Base-by-base conservation (phyloP, 2,329 filamentous ascomycete genomes). In the Magnaporthiopsis poae region DNA sequence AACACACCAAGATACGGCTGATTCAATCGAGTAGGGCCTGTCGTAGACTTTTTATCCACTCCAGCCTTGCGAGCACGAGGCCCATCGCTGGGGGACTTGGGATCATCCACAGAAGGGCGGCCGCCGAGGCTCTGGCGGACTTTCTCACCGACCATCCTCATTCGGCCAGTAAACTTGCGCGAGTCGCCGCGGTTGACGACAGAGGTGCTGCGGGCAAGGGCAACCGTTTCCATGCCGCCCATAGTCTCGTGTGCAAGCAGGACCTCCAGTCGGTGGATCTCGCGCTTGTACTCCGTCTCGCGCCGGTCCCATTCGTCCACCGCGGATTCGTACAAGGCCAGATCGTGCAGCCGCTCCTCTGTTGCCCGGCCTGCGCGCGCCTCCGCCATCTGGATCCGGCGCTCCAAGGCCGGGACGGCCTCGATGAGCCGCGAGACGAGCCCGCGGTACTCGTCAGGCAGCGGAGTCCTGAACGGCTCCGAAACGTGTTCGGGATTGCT, bases 171-270 rank as follows among this genome's bases (percentile, higher is more conserved):
- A 64, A 79, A 75, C 15, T 73, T 66, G 64, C 70, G 74, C 18
- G 73, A 72, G 35, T 73, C 72, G 62, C 74, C 76, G 46, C 80
- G 72, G 67, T 80, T 76, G 27, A 82, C 71, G 27, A 82, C 69
- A 60, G 79, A 82, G 18, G 75, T 75, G 5, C 77, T 75, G 61
- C 80, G 76, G 15, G 79, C 79, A 31, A 82, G 68, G 0, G 77
- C 73, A 2, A 82, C 80, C n/a, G 78, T 77, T 66, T 78, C 79
- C 39, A 82, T 72, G 3, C 80, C 79, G 33, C 77, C 74, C 25
- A 70, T 72, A n/a, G 75, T 77, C 56, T 73, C 68, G 33, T 70
- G 72, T 12, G 76, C 75, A 35, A 80, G 68, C 2, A 74, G 67
- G 11, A 77, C 68, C 67, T 80, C 78, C 12, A 80, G 74, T 18